A percentile compares a stretch with the other conserved stretches of the same genome.
Conservation (phyloP, 345 rosid species). For the Eutrema heterophyllum region DNA sequence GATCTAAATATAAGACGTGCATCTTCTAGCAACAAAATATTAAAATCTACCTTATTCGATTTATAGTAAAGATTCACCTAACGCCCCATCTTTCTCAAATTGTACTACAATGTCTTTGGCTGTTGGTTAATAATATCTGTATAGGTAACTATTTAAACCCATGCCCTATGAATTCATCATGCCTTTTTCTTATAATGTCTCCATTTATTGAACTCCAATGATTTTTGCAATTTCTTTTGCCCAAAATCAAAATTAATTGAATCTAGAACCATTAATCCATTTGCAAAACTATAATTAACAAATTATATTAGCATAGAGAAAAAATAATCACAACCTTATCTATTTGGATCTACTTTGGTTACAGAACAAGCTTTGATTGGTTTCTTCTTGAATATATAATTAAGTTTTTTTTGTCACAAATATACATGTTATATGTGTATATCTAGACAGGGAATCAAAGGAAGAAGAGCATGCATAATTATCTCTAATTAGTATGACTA, state of each 20-base stretch:
- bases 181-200: neutral
- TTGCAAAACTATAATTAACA: neutral
- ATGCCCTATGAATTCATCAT: constrained; percentile 1
- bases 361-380: neutral
- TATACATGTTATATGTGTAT: neutral
- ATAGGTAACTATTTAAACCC: constrained; percentile 25
- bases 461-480: constrained; percentile 1
- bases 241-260: constrained; percentile 1
- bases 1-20: neutral
- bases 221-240: neutral
- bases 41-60: neutral
- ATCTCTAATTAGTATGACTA: neutral
- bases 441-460: neutral
- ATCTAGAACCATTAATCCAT: neutral
- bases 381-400: neutral
- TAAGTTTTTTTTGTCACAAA: neutral
- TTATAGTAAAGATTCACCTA: constrained; percentile 5
- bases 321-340: neutral
- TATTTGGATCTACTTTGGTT: neutral
- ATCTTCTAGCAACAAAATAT: neutral
- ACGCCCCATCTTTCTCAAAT: neutral
- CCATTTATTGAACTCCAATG: neutral
- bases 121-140: constrained; percentile 2
- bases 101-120: constrained; percentile 15
- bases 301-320: neutral